phyloP scores from a whole-genome alignment of 2,329 filamentous ascomycete species.

The Trichoderma sp. region DNA sequence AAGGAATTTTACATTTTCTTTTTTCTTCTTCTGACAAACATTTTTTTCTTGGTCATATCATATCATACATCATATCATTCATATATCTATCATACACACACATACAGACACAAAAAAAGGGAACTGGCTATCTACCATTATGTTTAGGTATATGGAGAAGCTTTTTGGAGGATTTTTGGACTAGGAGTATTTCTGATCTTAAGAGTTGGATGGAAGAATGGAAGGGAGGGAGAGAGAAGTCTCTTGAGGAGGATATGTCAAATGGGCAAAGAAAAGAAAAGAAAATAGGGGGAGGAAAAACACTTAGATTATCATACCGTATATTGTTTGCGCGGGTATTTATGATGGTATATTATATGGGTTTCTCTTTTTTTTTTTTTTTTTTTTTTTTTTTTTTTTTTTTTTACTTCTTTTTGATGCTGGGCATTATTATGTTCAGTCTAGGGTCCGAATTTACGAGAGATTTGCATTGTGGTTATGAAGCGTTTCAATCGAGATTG shows the following conservation, averaged over 20 bases:
- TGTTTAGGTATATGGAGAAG: not conserved
- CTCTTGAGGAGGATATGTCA: not conserved
- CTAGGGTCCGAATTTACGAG: not conserved
- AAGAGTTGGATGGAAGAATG: conserved; percentile 2
- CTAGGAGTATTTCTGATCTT: not conserved
- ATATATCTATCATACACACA: not conserved
- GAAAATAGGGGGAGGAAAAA: not conserved
- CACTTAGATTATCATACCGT: not conserved
- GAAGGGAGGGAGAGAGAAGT: not conserved
- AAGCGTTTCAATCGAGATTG: not conserved
- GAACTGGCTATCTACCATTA: not conserved
- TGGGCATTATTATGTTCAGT: not conserved
- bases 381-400: not conserved
- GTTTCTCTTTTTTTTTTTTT: not conserved
- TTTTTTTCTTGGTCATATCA: not conserved
- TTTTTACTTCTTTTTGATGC: not conserved
- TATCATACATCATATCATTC: not conserved
- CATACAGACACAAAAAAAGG: not conserved
- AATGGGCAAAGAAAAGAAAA: not conserved
- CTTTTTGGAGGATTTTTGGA: not conserved
- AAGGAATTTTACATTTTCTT: not conserved
- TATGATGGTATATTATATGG: conserved; percentile 7
- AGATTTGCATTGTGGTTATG: not conserved
- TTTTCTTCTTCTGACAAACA: not conserved
- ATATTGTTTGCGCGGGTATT: not conserved